These are phyloP conservation scores for Populus davidiana DNA, from an alignment of 345 rosid species.

Conservation along the genomic window DNA sequence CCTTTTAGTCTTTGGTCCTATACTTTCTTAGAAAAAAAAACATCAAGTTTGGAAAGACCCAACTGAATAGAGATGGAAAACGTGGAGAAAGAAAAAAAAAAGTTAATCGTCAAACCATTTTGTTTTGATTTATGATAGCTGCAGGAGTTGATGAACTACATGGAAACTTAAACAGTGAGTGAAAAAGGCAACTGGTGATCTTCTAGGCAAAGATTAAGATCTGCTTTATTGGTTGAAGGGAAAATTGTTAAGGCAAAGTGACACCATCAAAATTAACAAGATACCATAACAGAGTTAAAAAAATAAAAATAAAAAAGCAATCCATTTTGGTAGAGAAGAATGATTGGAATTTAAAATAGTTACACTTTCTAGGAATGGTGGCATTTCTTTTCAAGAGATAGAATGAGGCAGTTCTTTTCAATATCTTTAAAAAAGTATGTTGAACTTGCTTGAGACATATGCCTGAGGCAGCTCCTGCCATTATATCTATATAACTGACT, in stretches of 20 bases:
- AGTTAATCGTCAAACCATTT: not conserved
- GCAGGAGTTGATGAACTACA: not conserved
- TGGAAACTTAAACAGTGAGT: not conserved
- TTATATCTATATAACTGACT: not conserved
- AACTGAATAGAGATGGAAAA: not conserved
- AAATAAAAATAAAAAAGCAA: not conserved
- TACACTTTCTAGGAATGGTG: not conserved
- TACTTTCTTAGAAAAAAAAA: not conserved
- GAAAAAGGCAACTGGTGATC: not conserved
- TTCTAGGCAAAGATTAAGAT: not conserved
- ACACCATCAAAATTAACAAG: not conserved
- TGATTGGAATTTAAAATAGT: not conserved
- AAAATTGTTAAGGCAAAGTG: not conserved
- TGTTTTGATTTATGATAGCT: not conserved
- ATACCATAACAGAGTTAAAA: not conserved
- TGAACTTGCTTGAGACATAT: not conserved
- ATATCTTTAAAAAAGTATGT: not conserved
- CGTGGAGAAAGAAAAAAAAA: not conserved
- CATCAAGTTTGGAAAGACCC: not conserved
- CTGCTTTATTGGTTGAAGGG: not conserved
- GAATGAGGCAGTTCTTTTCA: not conserved
- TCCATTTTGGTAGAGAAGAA: not conserved
- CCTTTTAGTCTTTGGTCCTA: not conserved
- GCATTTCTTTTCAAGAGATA: not conserved
- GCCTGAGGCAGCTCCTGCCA: slow-evolving; percentile 1